These are phyloP conservation scores for Eucalyptus cloeziana DNA, from an alignment of 345 rosid genomes.

Conservation along the genomic window DNA sequence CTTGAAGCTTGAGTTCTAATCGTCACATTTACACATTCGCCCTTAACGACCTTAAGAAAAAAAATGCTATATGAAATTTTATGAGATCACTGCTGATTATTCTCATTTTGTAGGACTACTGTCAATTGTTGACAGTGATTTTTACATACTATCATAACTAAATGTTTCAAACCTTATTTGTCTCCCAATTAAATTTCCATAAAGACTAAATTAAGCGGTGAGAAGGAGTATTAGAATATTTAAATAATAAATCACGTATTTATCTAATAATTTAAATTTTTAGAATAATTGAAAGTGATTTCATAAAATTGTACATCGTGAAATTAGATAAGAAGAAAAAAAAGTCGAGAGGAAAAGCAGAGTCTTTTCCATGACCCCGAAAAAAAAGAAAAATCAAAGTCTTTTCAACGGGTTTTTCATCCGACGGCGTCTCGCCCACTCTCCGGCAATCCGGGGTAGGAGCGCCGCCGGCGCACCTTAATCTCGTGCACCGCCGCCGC, in stretches of 20 bases:
- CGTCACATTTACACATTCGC: background rate
- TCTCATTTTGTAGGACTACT: no score
- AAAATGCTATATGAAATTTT: background rate
- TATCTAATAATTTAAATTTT: rapidly evolving
- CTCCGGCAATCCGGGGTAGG: background rate
- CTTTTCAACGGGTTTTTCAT: background rate
- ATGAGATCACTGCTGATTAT: no score
- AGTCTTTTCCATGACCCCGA: no score
- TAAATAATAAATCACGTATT: rapidly evolving
- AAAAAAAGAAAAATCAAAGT: background rate
- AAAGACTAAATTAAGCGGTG: no score
- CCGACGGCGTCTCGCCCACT: background rate
- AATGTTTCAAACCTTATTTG: no score
- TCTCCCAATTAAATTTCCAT: no score
- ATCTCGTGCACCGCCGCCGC: background rate
- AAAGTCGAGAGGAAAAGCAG: background rate
- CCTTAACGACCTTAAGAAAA: background rate
- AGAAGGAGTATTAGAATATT: no score
- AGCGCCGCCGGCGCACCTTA: background rate
- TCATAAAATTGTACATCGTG: background rate
- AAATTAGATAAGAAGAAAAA: background rate
- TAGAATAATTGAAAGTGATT: no score
- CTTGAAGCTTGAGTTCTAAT: background rate
- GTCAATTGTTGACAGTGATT: no score
- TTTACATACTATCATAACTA: no score